These are phyloP conservation scores for Lactarius tabidus DNA, from an alignment of 768 basidiomycete species.

Conservation along the genomic window DNA sequence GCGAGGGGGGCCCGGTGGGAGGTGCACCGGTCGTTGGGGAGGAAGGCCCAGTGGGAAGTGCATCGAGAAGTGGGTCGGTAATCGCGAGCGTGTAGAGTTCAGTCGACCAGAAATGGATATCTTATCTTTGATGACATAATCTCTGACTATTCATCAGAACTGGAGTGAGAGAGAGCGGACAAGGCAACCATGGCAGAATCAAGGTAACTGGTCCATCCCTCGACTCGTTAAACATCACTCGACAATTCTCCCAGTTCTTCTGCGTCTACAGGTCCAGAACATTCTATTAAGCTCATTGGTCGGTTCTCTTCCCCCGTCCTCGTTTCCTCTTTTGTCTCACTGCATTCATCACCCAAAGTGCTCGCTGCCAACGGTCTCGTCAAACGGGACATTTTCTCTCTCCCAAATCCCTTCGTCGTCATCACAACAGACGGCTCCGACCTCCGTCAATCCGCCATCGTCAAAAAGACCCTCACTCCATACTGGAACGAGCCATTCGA, in stretches of 20 bases:
- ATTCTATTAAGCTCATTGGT: slow-evolving; percentile 19
- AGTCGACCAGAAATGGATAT: too few species aligned
- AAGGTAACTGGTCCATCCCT: neutral
- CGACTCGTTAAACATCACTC: neutral
- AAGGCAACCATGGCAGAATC: too few species aligned
- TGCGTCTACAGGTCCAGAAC: neutral
- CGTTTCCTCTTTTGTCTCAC: neutral
- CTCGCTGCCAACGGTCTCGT: slow-evolving; percentile 70
- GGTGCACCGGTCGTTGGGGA: too few species aligned
- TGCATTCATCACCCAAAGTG: slow-evolving; percentile 42
- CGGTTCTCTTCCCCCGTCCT: neutral
- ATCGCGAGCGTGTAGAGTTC: too few species aligned
- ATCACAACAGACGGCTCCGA: slow-evolving; percentile 76
- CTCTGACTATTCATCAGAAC: too few species aligned
- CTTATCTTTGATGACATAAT: too few species aligned
- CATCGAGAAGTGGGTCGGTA: too few species aligned
- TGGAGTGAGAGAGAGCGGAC: too few species aligned
- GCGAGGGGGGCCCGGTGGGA: too few species aligned
- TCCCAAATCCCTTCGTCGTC: slow-evolving; percentile 88
- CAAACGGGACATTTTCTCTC: slow-evolving; percentile 73
- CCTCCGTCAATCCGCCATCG: slow-evolving; percentile 69
- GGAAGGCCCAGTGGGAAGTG: too few species aligned
- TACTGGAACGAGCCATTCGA: slow-evolving; percentile 87
- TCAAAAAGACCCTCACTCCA: slow-evolving; percentile 64
- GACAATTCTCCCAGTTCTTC: neutral